Percentiles rank a stretch among this genome's conserved stretches.
These are phyloP conservation scores for Fomitopsis pulvina DNA, from an alignment of 768 basidiomycete species.

Conservation along the genomic window DNA sequence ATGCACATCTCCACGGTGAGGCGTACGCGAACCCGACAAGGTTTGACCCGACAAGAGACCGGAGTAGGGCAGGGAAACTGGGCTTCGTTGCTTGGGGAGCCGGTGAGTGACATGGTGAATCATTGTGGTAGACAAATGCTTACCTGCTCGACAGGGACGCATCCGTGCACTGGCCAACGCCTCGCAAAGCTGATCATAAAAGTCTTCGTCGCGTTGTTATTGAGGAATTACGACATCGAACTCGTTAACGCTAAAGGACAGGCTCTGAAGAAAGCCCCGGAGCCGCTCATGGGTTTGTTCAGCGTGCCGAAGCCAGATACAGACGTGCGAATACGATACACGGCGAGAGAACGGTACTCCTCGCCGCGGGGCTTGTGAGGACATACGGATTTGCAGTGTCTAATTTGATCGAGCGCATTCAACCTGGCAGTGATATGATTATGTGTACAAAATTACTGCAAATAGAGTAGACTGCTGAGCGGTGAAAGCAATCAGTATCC, in stretches of 20 bases:
- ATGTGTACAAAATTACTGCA: too few relatives aligned
- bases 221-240: background rate
- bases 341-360: background rate
- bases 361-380: too few relatives aligned
- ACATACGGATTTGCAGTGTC: too few relatives aligned
- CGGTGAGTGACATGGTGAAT: too few relatives aligned
- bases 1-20: background rate
- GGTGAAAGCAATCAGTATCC: too few relatives aligned
- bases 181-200: background rate
- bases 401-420: too few relatives aligned
- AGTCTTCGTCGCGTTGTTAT: background rate
- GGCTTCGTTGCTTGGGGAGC: background rate
- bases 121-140: too few relatives aligned
- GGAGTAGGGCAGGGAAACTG: background rate
- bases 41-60: background rate
- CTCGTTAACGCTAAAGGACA: background rate
- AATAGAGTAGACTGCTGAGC: too few relatives aligned
- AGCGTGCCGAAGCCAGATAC: background rate
- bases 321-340: background rate
- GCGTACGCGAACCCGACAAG: background rate
- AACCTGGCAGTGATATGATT: too few relatives aligned
- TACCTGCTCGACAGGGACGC: background rate
- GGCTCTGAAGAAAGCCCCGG: background rate
- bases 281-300: background rate
- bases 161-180: constrained; percentile 1